Percentiles rank a stretch among this genome's conserved stretches.
Conservation (phyloP, 345 rosid species). For the Lenwebbia sp. region DNA sequence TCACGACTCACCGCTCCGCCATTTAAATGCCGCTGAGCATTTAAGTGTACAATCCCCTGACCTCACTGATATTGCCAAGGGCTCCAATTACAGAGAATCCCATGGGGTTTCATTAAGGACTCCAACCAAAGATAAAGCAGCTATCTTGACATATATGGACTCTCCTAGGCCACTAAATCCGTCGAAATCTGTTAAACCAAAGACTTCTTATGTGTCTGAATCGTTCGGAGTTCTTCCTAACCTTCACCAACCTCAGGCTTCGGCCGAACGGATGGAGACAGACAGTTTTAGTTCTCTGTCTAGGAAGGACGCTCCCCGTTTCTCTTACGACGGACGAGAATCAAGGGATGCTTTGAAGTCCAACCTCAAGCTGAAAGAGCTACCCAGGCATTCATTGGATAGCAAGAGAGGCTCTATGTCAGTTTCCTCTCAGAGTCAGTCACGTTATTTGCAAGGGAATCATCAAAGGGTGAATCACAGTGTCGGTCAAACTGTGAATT, state of each 20-base stretch:
- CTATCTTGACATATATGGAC: conserved; percentile 42
- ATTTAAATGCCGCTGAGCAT: conserved; percentile 18
- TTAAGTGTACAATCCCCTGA: conserved; percentile 28
- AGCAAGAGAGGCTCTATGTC: conserved; percentile 49
- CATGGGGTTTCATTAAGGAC: conserved; percentile 30
- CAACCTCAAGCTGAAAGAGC: conserved; percentile 54
- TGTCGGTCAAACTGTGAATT: conserved; percentile 2
- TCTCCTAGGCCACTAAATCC: conserved; percentile 59
- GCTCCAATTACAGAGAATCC: conserved; percentile 52
- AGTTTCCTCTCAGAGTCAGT: conserved; percentile 14
- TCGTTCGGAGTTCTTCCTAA: conserved; percentile 26
- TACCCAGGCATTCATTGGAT: conserved; percentile 84
- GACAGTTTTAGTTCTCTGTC: neutral
- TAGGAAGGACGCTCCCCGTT: conserved; percentile 56
- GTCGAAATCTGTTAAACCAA: conserved; percentile 32
- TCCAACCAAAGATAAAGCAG: conserved; percentile 13
- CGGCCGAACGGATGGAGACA: conserved; percentile 20
- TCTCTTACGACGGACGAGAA: conserved; percentile 83
- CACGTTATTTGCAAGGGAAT: neutral
- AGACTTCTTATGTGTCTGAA: conserved; percentile 27
- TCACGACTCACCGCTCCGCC: conserved; percentile 12
- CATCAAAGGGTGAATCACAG: conserved; percentile 4
- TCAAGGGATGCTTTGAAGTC: conserved; percentile 40
- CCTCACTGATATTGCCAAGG: neutral
- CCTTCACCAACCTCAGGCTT: conserved; percentile 17